These are phyloP conservation scores for Trametes versicolor DNA, from an alignment of 1,284 basidiomycete genomes.

Conservation along the genomic window DNA sequence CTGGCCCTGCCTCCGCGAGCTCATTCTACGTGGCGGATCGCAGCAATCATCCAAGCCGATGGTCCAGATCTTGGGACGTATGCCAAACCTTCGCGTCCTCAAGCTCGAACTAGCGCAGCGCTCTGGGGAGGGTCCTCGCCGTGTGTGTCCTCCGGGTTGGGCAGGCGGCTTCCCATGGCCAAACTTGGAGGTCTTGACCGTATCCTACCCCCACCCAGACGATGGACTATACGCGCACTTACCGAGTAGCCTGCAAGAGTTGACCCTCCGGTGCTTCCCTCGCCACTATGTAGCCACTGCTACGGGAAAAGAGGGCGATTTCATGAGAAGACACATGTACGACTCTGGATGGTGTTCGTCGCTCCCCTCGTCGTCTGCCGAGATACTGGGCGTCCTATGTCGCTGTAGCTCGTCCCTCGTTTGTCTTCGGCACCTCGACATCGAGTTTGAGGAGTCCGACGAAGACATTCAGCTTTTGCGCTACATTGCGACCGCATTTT, in stretches of 20 bases:
- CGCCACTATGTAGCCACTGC: not conserved
- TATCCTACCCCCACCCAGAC: slow-evolving; percentile 6
- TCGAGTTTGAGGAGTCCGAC: not conserved
- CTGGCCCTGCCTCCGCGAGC: not conserved
- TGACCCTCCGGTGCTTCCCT: slow-evolving; percentile 6
- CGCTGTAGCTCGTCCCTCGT: not conserved
- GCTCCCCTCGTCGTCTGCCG: not conserved
- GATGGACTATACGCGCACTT: slow-evolving; percentile 11
- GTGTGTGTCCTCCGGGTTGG: not conserved
- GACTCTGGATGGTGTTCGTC: not conserved
- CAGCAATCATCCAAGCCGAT: not conserved
- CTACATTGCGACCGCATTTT: not conserved
- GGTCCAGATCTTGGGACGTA: not conserved
- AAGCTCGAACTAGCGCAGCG: slow-evolving; percentile 1
- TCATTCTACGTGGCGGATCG: not conserved
- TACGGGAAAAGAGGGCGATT: not conserved
- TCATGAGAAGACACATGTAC: not conserved
- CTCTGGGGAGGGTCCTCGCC: not conserved
- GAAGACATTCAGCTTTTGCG: not conserved
- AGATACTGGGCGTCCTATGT: not conserved
- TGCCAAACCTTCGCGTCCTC: slow-evolving; percentile 1
- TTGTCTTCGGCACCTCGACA: not conserved
- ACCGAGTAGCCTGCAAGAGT: not conserved
- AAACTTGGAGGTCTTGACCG: not conserved
- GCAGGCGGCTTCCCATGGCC: not conserved